These are phyloP conservation scores for Tylopilus subfusipes DNA, from an alignment of 768 basidiomycete genomes.

Conservation along the genomic window DNA sequence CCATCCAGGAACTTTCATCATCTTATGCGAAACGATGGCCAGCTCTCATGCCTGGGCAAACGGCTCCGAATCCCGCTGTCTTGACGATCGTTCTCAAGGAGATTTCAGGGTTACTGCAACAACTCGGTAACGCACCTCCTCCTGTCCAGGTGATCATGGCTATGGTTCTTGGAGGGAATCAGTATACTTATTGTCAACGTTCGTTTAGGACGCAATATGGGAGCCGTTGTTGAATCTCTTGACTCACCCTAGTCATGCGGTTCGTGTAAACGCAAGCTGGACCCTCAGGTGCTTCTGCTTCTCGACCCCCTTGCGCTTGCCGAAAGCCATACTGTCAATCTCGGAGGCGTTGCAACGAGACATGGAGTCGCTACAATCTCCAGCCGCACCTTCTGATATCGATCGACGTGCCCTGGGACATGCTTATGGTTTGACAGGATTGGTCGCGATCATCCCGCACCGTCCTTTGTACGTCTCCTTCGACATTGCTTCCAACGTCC, in stretches of 20 bases:
- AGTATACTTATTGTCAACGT: not conserved
- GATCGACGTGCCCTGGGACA: slow-evolving; percentile 75
- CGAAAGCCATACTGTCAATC: slow-evolving; percentile 72
- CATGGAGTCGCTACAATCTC: slow-evolving; percentile 66
- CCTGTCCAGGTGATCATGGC: slow-evolving; percentile 65
- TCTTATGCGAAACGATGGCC: slow-evolving; percentile 90
- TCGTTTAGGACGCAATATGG: slow-evolving; percentile 68
- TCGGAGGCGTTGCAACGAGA: slow-evolving; percentile 85
- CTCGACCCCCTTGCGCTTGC: slow-evolving; percentile 80
- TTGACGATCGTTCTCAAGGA: slow-evolving; percentile 77
- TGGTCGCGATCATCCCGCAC: slow-evolving; percentile 82
- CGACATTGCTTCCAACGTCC: slow-evolving; percentile 85
- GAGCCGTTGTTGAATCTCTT: slow-evolving; percentile 85
- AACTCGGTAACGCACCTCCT: slow-evolving; percentile 88
- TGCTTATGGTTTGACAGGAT: slow-evolving; percentile 83
- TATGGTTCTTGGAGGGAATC: not conserved
- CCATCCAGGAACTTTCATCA: slow-evolving; percentile 81
- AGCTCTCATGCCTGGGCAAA: slow-evolving; percentile 84
- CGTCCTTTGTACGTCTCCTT: slow-evolving; percentile 93
- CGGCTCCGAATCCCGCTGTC: slow-evolving; percentile 60
- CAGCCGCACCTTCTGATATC: slow-evolving; percentile 68
- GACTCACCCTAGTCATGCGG: slow-evolving; percentile 81
- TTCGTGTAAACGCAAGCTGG: slow-evolving; percentile 86
- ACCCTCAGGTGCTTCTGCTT: slow-evolving; percentile 87
- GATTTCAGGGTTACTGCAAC: slow-evolving; percentile 79